Base-by-base conservation (phyloP, 768 basidiomycete genomes). In the Holtermanniella nyarrowii region DNA sequence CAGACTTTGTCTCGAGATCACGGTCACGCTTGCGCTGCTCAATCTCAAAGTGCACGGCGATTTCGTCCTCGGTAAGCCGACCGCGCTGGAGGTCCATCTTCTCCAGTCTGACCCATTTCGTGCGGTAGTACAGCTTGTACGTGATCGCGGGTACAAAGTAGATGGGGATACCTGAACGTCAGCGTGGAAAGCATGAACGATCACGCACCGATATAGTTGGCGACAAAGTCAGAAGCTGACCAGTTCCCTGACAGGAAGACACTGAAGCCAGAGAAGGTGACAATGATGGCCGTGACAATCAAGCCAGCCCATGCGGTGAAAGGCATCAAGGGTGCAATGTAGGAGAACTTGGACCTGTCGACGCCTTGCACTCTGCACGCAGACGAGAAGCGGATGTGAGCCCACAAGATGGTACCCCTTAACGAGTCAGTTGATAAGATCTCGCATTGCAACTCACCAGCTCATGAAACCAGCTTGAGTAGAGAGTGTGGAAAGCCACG, bases 241-340 rank as follows among this genome's bases (percentile, higher is more conserved):
- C 56, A 68, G 47, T 60, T 58, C 22, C 59, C 57, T 26, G 52
- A 54, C 49, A 65, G 50, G 54, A 65, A 65, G 39, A 62, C 57
- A 21, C 50, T 26, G 50, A 63, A 68, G 10, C 66, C 63, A 41
- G 56, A 58, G 41, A 61, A 53, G 23, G 65, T 3, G 46, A 58
- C 57, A 52, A 65, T 58, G 48, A 68, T 45, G 31, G 10, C 31
- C 31, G 31, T 37, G 31, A 37, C 52, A 39, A 55, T 50, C 22
- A 48, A 31, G 7, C 50, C 55, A 42, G 55, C 22, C 61, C 61
- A 62, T 26, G 51, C 49, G 14, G 58, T 58, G 46, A 59, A 62
- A 3, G 61, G 61, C 44, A 59, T 58, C 22, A 56, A 53, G 20
- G 45, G 46, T 4, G 45, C 50, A n/a, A 26, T 26, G 37, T 52